Conservation (phyloP, 1,284 basidiomycete species). For the Dichomitus squalens region DNA sequence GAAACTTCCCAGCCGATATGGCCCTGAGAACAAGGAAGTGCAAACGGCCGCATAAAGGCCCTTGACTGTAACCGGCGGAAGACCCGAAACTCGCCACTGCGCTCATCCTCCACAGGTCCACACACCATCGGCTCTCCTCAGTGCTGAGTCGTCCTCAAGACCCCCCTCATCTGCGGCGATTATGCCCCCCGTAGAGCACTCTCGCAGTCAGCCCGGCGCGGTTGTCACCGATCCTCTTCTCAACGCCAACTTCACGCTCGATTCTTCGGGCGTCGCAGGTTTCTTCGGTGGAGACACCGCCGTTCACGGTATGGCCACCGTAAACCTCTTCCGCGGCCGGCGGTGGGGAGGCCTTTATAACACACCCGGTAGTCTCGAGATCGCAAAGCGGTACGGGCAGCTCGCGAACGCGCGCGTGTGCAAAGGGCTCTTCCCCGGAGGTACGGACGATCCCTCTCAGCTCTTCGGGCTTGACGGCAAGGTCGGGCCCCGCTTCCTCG, state of each 20-base stretch:
- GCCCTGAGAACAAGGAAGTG: not conserved
- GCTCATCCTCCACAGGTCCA: not conserved
- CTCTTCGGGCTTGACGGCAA: constrained; percentile 24
- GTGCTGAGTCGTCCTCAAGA: not conserved
- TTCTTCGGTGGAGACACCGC: constrained; percentile 25
- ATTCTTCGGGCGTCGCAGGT: constrained; percentile 24
- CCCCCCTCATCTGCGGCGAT: not conserved
- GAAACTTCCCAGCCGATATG: not conserved
- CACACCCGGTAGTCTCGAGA: constrained; percentile 20
- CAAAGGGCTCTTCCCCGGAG: constrained; percentile 24
- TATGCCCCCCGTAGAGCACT: not conserved
- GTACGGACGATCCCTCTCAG: constrained; percentile 19
- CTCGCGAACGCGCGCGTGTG: constrained; percentile 23
- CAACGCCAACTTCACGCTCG: constrained; percentile 16
- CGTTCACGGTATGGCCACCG: constrained; percentile 22
- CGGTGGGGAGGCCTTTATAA: constrained; percentile 24
- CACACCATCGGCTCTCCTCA: too few species aligned
- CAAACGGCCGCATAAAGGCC: not conserved
- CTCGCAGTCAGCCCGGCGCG: not conserved
- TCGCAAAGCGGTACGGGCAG: constrained; percentile 24
- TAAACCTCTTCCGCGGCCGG: constrained; percentile 18
- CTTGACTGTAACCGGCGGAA: not conserved
- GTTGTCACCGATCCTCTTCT: constrained; percentile 6
- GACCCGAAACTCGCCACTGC: not conserved
- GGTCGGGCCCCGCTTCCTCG: constrained; percentile 17